phyloP scores from a whole-genome alignment of 441 rosid genomes.

The Populus hybrid region DNA sequence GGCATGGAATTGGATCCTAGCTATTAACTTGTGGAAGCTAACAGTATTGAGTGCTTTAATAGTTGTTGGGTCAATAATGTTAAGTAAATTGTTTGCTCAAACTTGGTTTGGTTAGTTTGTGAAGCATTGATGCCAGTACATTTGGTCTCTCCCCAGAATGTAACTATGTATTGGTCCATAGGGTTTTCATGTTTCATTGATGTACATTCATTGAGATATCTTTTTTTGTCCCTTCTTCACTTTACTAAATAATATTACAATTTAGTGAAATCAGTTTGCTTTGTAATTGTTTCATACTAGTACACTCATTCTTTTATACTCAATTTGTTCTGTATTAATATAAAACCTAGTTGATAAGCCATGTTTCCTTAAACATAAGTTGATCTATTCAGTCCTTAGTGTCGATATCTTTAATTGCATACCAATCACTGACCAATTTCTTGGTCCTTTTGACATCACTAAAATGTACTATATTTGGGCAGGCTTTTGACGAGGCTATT shows the following conservation, averaged over 20 bases:
- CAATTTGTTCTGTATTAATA: neutral
- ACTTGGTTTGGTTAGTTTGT: neutral
- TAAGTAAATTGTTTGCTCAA: neutral
- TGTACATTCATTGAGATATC: neutral
- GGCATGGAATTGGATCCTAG: neutral
- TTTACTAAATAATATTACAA: neutral
- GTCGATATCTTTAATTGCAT: neutral
- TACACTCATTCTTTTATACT: neutral
- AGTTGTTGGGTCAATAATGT: neutral
- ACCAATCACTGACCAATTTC: neutral
- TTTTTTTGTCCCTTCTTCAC: neutral
- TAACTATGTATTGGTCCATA: neutral
- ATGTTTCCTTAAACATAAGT: neutral
- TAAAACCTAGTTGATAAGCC: neutral
- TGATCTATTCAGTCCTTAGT: neutral
- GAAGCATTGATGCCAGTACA: neutral
- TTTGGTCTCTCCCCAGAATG: neutral
- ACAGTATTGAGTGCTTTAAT: neutral
- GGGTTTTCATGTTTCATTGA: neutral
- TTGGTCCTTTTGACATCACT: neutral
- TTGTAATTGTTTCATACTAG: neutral
- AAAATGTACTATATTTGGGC: neutral
- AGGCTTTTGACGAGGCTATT: constrained; percentile 98
- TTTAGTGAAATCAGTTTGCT: neutral
- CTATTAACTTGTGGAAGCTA: neutral